A percentile compares a stretch with the other conserved stretches of the same genome.
Evolutionary conservation across 768 basidiomycete species (phyloP).

Genomic region (Auricularia auricula-judae): DNA sequence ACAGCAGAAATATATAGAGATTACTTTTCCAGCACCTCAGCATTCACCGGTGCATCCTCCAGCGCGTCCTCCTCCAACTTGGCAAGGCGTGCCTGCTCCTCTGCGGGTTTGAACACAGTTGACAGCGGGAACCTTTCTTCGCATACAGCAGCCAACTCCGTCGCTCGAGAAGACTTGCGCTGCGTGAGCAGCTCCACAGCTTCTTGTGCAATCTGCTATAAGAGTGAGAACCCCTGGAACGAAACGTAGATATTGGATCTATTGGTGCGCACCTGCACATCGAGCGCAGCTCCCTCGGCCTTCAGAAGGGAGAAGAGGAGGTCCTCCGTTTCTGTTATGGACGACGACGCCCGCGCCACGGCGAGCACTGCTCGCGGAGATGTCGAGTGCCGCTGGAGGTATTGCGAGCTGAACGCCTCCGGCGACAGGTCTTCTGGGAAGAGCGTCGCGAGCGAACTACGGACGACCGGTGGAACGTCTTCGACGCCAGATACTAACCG

Average conservation of each 20-base stretch:
- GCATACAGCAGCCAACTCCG: slow-evolving; percentile 52
- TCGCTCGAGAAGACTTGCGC: slow-evolving; percentile 39
- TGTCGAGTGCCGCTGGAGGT: slow-evolving; percentile 50
- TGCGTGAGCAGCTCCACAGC: slow-evolving; percentile 38
- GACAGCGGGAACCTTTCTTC: slow-evolving; percentile 46
- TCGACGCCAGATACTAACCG: neutral
- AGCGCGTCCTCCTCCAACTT: neutral
- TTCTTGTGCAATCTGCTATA: slow-evolving; percentile 38
- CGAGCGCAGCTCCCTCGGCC: slow-evolving; percentile 28
- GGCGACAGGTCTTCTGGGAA: slow-evolving; percentile 46
- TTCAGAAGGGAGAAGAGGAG: slow-evolving; percentile 39
- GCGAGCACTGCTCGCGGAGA: slow-evolving; percentile 48
- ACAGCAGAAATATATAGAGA: neutral
- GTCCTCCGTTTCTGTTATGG: slow-evolving; percentile 50
- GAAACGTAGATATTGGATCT: neutral
- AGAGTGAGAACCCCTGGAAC: neutral
- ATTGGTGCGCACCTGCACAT: slow-evolving; percentile 33
- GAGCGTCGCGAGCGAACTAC: slow-evolving; percentile 34
- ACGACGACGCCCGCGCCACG: slow-evolving; percentile 45
- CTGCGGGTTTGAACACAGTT: slow-evolving; percentile 49
- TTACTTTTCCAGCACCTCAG: neutral
- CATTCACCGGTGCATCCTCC: neutral
- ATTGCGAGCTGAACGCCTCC: slow-evolving; percentile 66
- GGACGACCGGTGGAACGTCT: slow-evolving; percentile 16
- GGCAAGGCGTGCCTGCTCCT: slow-evolving; percentile 25